Evolutionary conservation across 345 rosid species (phyloP).

Genomic region (Brassica incana): DNA sequence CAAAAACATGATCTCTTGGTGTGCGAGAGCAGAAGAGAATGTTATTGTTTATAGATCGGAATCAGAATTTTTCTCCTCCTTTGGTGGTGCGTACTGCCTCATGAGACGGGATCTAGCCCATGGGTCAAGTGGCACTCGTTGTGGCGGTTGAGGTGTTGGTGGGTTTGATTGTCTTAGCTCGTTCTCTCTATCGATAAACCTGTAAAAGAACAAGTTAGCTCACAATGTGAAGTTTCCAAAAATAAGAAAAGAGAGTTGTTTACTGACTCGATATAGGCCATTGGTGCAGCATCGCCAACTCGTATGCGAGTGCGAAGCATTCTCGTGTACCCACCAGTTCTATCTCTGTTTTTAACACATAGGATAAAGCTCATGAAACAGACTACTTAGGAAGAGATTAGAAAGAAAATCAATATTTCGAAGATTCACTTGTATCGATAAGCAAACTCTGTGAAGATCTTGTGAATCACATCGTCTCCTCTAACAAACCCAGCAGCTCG

Average conservation of each 20-base stretch:
- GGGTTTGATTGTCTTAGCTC: conserved; percentile 88
- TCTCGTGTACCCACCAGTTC: conserved; percentile 96
- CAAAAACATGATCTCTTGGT: conserved; percentile 2
- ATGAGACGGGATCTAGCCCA: conserved; percentile 77
- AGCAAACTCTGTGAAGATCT: conserved; percentile 83
- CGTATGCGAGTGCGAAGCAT: conserved; percentile 82
- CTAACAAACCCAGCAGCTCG: conserved; percentile 87
- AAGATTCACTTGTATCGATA: conserved; percentile 75
- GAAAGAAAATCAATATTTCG: background rate
- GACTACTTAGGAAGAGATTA: background rate
- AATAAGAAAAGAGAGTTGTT: background rate
- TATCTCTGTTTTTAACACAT: conserved; percentile 54
- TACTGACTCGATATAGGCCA: conserved; percentile 74
- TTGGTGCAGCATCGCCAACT: conserved; percentile 94
- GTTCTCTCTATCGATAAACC: conserved; percentile 89
- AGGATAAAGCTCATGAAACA: conserved; percentile 16
- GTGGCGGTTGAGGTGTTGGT: conserved; percentile 67
- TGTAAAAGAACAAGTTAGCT: conserved; percentile 31
- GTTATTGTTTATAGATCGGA: conserved; percentile 43
- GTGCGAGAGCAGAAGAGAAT: background rate
- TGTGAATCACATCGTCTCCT: conserved; percentile 92
- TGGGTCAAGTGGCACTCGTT: conserved; percentile 67
- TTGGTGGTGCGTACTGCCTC: conserved; percentile 78
- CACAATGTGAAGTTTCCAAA: background rate
- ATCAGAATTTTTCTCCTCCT: conserved; percentile 64